Conservation (phyloP, 768 basidiomycete species). For the Rhizopogon salebrosus region DNA sequence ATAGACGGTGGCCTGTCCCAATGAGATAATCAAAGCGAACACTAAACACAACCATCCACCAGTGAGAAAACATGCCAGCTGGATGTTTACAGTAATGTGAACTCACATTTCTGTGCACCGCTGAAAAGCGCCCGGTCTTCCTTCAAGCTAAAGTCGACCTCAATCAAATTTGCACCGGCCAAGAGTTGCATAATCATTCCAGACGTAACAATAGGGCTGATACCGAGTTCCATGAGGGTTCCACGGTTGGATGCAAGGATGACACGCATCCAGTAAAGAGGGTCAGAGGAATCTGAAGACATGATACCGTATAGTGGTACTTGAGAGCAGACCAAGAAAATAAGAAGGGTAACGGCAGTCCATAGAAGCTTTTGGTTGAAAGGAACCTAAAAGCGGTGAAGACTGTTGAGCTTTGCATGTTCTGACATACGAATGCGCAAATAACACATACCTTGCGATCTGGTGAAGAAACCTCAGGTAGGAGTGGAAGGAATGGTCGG, state of each 20-base stretch:
- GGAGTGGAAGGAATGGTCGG: constrained; percentile 93
- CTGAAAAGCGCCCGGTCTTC: constrained; percentile 95
- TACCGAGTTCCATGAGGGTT: constrained; percentile 98
- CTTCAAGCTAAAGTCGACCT: constrained; percentile 95
- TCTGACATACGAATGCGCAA: constrained; percentile 4
- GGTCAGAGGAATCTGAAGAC: constrained; percentile 98
- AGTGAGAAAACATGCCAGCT: neutral
- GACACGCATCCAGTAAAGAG: constrained; percentile 99
- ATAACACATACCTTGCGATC: constrained; percentile 77
- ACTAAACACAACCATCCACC: constrained; percentile 45
- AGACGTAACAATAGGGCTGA: constrained; percentile 94
- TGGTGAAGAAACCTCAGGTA: constrained; percentile 96
- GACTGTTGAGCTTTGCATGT: constrained; percentile 3
- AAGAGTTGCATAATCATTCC: constrained; percentile 99
- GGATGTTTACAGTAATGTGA: neutral
- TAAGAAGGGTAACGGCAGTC: constrained; percentile 98
- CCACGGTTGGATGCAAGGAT: constrained; percentile 98
- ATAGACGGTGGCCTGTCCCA: constrained; percentile 96
- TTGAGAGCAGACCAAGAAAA: constrained; percentile 99
- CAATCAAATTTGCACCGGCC: constrained; percentile 95
- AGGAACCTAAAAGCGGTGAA: constrained; percentile 57
- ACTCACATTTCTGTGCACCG: constrained; percentile 93
- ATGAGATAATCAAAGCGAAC: constrained; percentile 92
- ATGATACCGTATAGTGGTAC: constrained; percentile 99
- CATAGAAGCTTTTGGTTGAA: constrained; percentile 99